Evolutionary conservation across 75 land plant species (phyloP).

Genomic region (Selaginella moellendorffii): DNA sequence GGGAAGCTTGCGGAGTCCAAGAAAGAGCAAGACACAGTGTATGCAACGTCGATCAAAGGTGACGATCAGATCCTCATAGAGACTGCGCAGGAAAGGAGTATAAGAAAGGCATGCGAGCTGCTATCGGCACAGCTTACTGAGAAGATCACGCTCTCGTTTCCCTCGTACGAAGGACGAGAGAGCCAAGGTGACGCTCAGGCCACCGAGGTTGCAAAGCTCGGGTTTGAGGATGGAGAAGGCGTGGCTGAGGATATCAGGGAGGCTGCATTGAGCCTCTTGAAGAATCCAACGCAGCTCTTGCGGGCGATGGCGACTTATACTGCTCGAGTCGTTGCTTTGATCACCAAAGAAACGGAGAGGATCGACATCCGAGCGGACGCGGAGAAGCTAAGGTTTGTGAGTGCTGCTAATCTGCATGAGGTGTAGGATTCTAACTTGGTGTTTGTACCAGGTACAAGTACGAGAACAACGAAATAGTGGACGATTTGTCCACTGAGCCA

Average conservation of each 20-base stretch:
- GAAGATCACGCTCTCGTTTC: slow-evolving; percentile 69
- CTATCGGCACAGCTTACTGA: slow-evolving; percentile 58
- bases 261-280: slow-evolving; percentile 40
- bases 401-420: background rate
- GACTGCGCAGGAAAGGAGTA: slow-evolving; percentile 64
- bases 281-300: slow-evolving; percentile 61
- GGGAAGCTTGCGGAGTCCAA: slow-evolving; percentile 15
- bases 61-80: slow-evolving; percentile 70
- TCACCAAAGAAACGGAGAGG: slow-evolving; percentile 70
- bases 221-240: slow-evolving; percentile 50
- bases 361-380: slow-evolving; percentile 97
- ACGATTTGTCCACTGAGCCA: slow-evolving; percentile 50
- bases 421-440: background rate
- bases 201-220: slow-evolving; percentile 45
- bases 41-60: slow-evolving; percentile 47
- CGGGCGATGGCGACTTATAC: slow-evolving; percentile 67
- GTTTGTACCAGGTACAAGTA: slow-evolving; percentile 56
- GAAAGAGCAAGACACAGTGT: slow-evolving; percentile 42
- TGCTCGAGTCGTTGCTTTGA: slow-evolving; percentile 39
- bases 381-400: slow-evolving; percentile 65
- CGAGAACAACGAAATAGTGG: slow-evolving; percentile 71
- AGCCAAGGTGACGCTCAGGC: slow-evolving; percentile 37
- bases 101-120: slow-evolving; percentile 66
- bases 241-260: slow-evolving; percentile 62
- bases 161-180: slow-evolving; percentile 67